Conservation (phyloP, 2,329 filamentous ascomycete species). For the Aspergillus pseudonomiae region DNA sequence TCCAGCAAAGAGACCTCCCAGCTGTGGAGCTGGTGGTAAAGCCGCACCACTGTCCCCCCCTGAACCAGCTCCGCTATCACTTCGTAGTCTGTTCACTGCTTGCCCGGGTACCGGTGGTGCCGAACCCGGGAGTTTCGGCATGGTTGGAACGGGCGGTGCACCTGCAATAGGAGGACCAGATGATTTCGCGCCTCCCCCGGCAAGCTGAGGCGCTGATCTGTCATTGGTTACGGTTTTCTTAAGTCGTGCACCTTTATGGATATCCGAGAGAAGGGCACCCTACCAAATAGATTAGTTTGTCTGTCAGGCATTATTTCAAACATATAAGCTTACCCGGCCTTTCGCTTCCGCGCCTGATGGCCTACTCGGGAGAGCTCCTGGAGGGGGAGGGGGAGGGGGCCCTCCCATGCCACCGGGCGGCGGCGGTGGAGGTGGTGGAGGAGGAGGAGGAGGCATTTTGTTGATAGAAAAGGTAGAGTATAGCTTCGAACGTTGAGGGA, state of each 20-base stretch:
- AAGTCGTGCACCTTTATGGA: slow-evolving; percentile 75
- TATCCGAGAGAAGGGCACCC: slow-evolving; percentile 87
- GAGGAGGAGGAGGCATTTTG: slow-evolving; percentile 53
- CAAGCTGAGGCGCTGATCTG: slow-evolving; percentile 77
- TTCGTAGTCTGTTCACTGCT: slow-evolving; percentile 67
- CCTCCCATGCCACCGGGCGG: slow-evolving; percentile 60
- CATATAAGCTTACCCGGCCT: slow-evolving; percentile 61
- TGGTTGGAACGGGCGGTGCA: slow-evolving; percentile 35
- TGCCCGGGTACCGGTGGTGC: slow-evolving; percentile 65
- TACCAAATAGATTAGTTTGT: slow-evolving; percentile 45
- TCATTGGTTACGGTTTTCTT: slow-evolving; percentile 92
- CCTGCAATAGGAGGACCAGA: slow-evolving; percentile 82
- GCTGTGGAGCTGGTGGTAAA: slow-evolving; percentile 70
- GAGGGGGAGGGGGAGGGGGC: slow-evolving; percentile 66
- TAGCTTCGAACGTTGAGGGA: slow-evolving; percentile 4
- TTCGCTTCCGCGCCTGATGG: slow-evolving; percentile 59
- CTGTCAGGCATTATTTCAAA: background rate
- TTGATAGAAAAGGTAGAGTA: slow-evolving; percentile 14
- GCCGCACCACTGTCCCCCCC: slow-evolving; percentile 48
- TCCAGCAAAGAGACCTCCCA: slow-evolving; percentile 86
- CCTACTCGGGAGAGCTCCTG: slow-evolving; percentile 55
- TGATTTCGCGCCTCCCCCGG: slow-evolving; percentile 61
- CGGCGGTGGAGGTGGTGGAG: slow-evolving; percentile 73
- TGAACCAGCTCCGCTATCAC: slow-evolving; percentile 71
- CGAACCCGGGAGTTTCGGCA: slow-evolving; percentile 26